Percentiles rank a stretch among this genome's conserved stretches.
Conservation (phyloP, 192 early-diverging fungal species). For the Borealophlyctis nickersoniae region DNA sequence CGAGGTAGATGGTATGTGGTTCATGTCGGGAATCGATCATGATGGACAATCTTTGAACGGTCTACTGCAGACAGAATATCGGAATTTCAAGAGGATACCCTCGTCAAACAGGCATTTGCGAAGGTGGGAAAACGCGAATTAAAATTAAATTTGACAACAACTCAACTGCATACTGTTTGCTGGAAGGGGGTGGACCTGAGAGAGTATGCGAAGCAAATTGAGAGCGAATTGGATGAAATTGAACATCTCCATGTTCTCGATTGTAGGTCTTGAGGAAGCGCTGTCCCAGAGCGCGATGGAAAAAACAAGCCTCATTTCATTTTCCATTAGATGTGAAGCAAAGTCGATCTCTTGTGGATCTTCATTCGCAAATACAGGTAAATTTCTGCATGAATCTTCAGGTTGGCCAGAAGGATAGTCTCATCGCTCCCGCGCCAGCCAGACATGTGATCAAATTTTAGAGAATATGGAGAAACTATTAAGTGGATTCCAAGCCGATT, state of each 20-base stretch:
- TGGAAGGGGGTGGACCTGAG: slow-evolving; percentile 77
- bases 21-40: not conserved
- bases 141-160: not conserved
- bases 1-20: slow-evolving; percentile 52
- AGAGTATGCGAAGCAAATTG: slow-evolving; percentile 77
- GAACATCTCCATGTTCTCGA: slow-evolving; percentile 69
- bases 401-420: too few relatives aligned
- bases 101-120: slow-evolving; percentile 75
- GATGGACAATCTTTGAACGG: not conserved
- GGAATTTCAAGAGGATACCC: slow-evolving; percentile 79
- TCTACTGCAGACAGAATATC: slow-evolving; percentile 52
- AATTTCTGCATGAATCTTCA: not conserved
- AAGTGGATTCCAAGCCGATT: slow-evolving; percentile 78
- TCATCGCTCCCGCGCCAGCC: not conserved
- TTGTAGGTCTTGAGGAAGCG: slow-evolving; percentile 45
- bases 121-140: slow-evolving; percentile 40
- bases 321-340: slow-evolving; percentile 53
- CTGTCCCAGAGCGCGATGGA: not conserved
- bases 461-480: slow-evolving; percentile 82
- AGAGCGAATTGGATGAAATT: slow-evolving; percentile 65
- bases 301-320: not conserved
- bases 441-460: slow-evolving; percentile 54
- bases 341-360: slow-evolving; percentile 55
- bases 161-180: too few relatives aligned
- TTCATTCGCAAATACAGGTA: slow-evolving; percentile 65